Evolutionary conservation across 306 rosid genomes (phyloP), one percentile per base, ranked within the genome.

Genomic region (Dicorynia guianensis): DNA sequence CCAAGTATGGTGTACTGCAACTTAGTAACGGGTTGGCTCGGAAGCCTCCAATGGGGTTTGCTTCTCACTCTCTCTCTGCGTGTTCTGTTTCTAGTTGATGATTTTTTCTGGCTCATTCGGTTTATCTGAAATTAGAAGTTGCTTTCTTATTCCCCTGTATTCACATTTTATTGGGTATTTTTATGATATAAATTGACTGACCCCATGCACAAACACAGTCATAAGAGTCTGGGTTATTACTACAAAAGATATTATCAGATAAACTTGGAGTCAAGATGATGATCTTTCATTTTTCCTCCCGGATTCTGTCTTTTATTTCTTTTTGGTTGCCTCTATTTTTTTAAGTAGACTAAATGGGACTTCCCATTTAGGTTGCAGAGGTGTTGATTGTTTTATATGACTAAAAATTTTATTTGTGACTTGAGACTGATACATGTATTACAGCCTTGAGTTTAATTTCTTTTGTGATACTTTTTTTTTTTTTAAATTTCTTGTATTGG

Each of bases 1-100:
- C 99, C 10, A 90, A 82, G 47, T 95, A 92, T 63, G 99, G 99
- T 6, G 11, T 78, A 50, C 38, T 86, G 19, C 92, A 95, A 17
- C 91, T 95, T 19, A 59, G 63, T 67, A 95, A 95, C 68, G 99
- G 99, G 10, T 83, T 95, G 96, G 97, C 93, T 72, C 76, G 6
- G 47, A 92, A 93, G 59, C 99, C 99, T 85, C 99, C 86, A 65
- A 95, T 95, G 97, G 99, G 99, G 99, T 95, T 78, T 13, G 78
- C 69, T 59, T 67, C 81, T 75, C 36, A 49, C 34, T 34, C 11
- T 63, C 59, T 25, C 30, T 25, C 74, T 74, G 14, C 11, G 18
- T 35, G 43, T 1, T 33, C 7, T 33, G 20, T 18, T 42, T 42
- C 57, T 15, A 55, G 46, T 72, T 58, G 5, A 61, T 20, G 4